Percentiles rank a stretch among this genome's conserved stretches.
Conservation (phyloP, 176 grass and related monocot genomes). For the Oryza glumipatula region DNA sequence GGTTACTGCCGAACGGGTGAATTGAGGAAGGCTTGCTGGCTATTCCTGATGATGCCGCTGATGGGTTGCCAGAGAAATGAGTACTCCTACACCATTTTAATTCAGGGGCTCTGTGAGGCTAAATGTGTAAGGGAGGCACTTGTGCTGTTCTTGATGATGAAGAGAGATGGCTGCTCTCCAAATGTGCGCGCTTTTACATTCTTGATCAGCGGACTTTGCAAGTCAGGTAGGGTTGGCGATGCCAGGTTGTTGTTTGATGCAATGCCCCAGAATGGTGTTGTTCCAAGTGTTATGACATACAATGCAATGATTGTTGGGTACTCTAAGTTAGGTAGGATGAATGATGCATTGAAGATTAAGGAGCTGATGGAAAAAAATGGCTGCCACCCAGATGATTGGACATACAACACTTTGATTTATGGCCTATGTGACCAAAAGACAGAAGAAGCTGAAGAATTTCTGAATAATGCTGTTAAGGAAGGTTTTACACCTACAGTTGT, state of each 20-base stretch:
- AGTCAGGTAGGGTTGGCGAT: constrained; percentile 48
- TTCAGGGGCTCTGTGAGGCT: constrained; percentile 63
- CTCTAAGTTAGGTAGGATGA: constrained; percentile 46
- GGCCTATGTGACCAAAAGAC: constrained; percentile 47
- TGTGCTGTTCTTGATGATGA: constrained; percentile 61
- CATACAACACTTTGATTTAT: constrained; percentile 56
- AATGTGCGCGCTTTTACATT: constrained; percentile 63
- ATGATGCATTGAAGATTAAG: constrained; percentile 50
- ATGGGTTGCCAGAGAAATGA: constrained; percentile 67
- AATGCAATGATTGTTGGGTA: constrained; percentile 69
- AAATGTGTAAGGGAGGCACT: constrained; percentile 46
- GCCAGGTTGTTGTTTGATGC: constrained; percentile 71
- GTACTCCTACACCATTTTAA: constrained; percentile 80
- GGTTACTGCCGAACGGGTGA: constrained; percentile 56
- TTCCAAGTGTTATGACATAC: constrained; percentile 57
- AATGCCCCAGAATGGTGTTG: constrained; percentile 57
- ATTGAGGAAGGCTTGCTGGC: constrained; percentile 67
- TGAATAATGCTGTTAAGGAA: constrained; percentile 51
- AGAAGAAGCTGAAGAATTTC: constrained; percentile 55
- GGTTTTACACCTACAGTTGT: constrained; percentile 52
- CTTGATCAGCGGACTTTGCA: constrained; percentile 70
- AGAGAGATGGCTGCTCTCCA: constrained; percentile 57
- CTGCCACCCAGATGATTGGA: constrained; percentile 56
- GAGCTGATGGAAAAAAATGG: constrained; percentile 58
- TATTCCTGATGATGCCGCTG: constrained; percentile 81